Conservation (phyloP, 805 yeast genomes). For the Yamadazyma kitorensis region DNA sequence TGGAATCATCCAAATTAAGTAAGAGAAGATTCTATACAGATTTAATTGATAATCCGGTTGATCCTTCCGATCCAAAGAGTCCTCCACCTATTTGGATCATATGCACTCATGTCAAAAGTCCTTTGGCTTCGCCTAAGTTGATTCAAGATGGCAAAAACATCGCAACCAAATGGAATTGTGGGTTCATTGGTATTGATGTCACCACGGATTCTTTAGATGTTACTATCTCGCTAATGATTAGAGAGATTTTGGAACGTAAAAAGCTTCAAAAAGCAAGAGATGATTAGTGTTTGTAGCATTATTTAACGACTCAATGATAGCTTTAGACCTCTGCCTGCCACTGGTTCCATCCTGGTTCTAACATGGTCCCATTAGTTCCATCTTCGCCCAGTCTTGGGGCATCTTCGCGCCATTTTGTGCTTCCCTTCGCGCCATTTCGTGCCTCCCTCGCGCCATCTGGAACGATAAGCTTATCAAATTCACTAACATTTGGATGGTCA, state of each 20-base stretch:
- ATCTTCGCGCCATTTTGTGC: too few relatives aligned
- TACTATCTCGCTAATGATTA: constrained; percentile 51
- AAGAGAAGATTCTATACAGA: constrained; percentile 17
- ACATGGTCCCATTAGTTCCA: too few relatives aligned
- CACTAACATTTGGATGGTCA: too few relatives aligned
- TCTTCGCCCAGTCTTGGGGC: too few relatives aligned
- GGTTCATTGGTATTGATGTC: constrained; percentile 63
- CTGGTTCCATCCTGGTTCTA: too few relatives aligned
- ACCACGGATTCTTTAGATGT: constrained; percentile 51
- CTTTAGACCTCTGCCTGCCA: too few relatives aligned
- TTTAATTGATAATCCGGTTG: constrained; percentile 24
- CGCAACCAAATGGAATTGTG: constrained; percentile 61
- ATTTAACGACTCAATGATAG: too few relatives aligned
- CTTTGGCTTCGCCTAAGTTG: constrained; percentile 57
- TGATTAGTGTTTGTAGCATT: too few relatives aligned
- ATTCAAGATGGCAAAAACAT: constrained; percentile 55
- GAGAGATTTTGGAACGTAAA: constrained; percentile 55
- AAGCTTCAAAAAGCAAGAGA: constrained; percentile 4
- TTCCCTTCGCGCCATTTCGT: too few relatives aligned
- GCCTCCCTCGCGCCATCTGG: too few relatives aligned
- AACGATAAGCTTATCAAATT: too few relatives aligned
- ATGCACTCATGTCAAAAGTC: constrained; percentile 60
- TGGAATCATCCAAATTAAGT: constrained; percentile 22
- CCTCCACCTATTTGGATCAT: constrained; percentile 67
- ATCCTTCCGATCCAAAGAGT: constrained; percentile 33